phyloP scores from a whole-genome alignment of 345 rosid species.

The Arabis hirsuta region DNA sequence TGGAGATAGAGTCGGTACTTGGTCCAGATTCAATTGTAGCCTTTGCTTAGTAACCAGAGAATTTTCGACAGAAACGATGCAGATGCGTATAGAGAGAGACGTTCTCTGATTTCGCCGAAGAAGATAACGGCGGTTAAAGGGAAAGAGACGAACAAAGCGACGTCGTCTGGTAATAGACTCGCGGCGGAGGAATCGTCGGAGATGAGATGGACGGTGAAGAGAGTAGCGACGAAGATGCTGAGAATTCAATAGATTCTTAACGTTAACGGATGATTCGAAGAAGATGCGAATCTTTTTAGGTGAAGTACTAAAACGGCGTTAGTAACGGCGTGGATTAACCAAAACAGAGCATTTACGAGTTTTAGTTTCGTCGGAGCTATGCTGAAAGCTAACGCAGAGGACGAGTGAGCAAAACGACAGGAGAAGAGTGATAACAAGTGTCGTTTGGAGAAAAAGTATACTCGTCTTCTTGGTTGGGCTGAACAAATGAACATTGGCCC shows the following conservation, averaged over 20 bases:
- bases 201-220: conserved; percentile 58
- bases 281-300: conserved; percentile 69
- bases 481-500: no score
- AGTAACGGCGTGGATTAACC: conserved; percentile 79
- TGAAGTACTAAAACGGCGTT: conserved; percentile 67
- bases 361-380: conserved; percentile 42
- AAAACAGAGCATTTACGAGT: conserved; percentile 55
- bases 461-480: no score
- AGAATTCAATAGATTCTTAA: conserved; percentile 70
- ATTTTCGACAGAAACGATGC: conserved; percentile 73
- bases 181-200: conserved; percentile 40
- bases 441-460: conserved; percentile 38
- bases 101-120: conserved; percentile 39
- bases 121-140: conserved; percentile 62
- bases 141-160: conserved; percentile 54
- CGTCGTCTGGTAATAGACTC: conserved; percentile 58
- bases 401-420: conserved; percentile 55
- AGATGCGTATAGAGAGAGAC: conserved; percentile 65
- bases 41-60: conserved; percentile 82
- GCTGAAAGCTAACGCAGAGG: conserved; percentile 57
- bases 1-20: conserved; percentile 76
- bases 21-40: conserved; percentile 69
- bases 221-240: conserved; percentile 47
- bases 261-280: conserved; percentile 55
- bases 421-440: conserved; percentile 48